Conservation (phyloP, 805 yeast species). For the Candida andamanensis region DNA sequence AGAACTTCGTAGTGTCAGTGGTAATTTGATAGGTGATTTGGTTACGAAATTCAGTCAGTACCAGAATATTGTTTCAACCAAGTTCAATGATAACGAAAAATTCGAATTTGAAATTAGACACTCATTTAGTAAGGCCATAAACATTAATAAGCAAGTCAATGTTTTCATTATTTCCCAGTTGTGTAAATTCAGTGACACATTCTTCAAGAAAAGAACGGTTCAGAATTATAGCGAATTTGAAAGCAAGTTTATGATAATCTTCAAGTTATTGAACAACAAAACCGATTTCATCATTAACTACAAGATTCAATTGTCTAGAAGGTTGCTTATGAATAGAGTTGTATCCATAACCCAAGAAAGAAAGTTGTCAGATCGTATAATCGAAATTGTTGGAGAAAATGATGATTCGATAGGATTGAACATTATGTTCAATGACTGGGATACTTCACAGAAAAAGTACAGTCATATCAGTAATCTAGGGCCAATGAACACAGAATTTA, state of each 20-base stretch:
- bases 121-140: slow-evolving; percentile 18
- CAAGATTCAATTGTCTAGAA: slow-evolving; percentile 31
- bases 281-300: slow-evolving; percentile 25
- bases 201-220: slow-evolving; percentile 17
- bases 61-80: not conserved
- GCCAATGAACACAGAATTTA: slow-evolving; percentile 18
- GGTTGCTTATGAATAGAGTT: slow-evolving; percentile 24
- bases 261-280: slow-evolving; percentile 31
- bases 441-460: slow-evolving; percentile 15
- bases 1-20: not conserved
- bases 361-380: slow-evolving; percentile 19
- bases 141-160: slow-evolving; percentile 13
- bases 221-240: slow-evolving; percentile 14
- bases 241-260: slow-evolving; percentile 19
- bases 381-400: slow-evolving; percentile 26
- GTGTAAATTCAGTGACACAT: slow-evolving; percentile 28
- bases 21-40: not conserved
- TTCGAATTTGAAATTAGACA: slow-evolving; percentile 30
- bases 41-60: slow-evolving; percentile 1
- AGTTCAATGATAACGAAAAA: slow-evolving; percentile 10
- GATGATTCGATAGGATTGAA: slow-evolving; percentile 21
- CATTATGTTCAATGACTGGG: slow-evolving; percentile 32
- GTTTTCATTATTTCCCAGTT: slow-evolving; percentile 16
- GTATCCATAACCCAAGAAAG: slow-evolving; percentile 18
- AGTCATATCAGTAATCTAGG: slow-evolving; percentile 3